A percentile compares a stretch with the other conserved stretches of the same genome.
phyloP scores from a whole-genome alignment of 1,139 yeast species.

The Taphrina confusa region DNA sequence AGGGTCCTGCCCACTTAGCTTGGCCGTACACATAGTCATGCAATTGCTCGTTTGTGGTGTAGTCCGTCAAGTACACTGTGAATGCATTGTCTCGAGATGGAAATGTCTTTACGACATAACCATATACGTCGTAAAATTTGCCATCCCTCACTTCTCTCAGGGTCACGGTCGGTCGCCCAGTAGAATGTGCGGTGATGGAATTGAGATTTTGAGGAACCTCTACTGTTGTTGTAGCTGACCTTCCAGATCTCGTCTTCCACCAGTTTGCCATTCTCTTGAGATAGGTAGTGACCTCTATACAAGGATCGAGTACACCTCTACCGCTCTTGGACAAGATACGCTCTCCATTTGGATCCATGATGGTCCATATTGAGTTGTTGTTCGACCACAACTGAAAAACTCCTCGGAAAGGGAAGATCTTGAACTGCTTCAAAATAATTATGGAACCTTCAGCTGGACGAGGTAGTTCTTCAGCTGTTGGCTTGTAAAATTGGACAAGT shows the following conservation, averaged over 20 bases:
- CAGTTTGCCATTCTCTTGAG: slow-evolving; percentile 24
- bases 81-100: slow-evolving; percentile 31
- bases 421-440: slow-evolving; percentile 27
- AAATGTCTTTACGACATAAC: slow-evolving; percentile 34
- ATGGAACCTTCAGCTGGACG: slow-evolving; percentile 19
- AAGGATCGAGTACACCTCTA: background rate
- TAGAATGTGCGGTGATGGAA: background rate
- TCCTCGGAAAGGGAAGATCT: slow-evolving; percentile 17
- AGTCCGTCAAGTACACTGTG: slow-evolving; percentile 35
- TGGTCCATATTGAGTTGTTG: slow-evolving; percentile 27
- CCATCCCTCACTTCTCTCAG: slow-evolving; percentile 25
- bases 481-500: slow-evolving; percentile 30
- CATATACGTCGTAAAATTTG: slow-evolving; percentile 31
- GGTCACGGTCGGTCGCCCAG: slow-evolving; percentile 5
- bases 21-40: slow-evolving; percentile 33
- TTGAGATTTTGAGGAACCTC: slow-evolving; percentile 5
- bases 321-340: slow-evolving; percentile 15
- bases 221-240: background rate
- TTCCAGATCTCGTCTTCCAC: slow-evolving; percentile 34
- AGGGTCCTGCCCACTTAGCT: slow-evolving; percentile 34
- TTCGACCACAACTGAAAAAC: slow-evolving; percentile 28
- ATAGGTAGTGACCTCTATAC: slow-evolving; percentile 9
- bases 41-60: slow-evolving; percentile 23
- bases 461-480: slow-evolving; percentile 23
- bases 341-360: slow-evolving; percentile 27